phyloP scores from a whole-genome alignment of 768 basidiomycete genomes.

The Dioszegia crocea region DNA sequence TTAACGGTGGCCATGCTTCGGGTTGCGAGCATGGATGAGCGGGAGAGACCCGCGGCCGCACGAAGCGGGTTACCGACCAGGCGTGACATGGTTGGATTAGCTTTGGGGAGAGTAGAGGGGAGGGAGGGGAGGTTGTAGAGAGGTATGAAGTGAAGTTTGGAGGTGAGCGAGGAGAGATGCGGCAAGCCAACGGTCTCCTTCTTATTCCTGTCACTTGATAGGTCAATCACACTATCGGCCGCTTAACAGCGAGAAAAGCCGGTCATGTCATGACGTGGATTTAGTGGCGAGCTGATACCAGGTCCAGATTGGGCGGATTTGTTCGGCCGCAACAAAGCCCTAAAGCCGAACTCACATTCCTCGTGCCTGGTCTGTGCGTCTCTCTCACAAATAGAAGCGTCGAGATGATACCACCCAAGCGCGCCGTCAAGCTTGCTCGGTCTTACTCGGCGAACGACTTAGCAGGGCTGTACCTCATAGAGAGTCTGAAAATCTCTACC shows the following conservation, averaged over 20 bases:
- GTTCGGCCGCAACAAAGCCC: too few relatives aligned
- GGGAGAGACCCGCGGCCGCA: slow-evolving; percentile 27
- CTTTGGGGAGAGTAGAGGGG: neutral
- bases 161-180: neutral
- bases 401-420: too few relatives aligned
- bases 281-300: neutral
- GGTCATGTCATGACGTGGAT: neutral
- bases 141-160: neutral
- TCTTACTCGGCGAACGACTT: too few relatives aligned
- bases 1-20: slow-evolving; percentile 42
- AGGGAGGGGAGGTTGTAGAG: neutral
- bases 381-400: too few relatives aligned
- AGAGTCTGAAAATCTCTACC: too few relatives aligned
- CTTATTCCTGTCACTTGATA: neutral
- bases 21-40: slow-evolving; percentile 21
- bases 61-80: slow-evolving; percentile 21
- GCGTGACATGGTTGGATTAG: slow-evolving; percentile 25
- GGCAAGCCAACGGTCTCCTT: neutral
- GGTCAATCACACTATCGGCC: neutral
- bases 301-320: too few relatives aligned
- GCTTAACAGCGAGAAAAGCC: neutral
- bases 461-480: too few relatives aligned
- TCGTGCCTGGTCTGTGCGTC: too few relatives aligned
- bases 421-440: too few relatives aligned
- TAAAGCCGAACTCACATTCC: too few relatives aligned